Percentiles rank a stretch among this genome's conserved stretches.
Evolutionary conservation across 345 rosid genomes (phyloP).

Genomic region (Eutrema japonicum): DNA sequence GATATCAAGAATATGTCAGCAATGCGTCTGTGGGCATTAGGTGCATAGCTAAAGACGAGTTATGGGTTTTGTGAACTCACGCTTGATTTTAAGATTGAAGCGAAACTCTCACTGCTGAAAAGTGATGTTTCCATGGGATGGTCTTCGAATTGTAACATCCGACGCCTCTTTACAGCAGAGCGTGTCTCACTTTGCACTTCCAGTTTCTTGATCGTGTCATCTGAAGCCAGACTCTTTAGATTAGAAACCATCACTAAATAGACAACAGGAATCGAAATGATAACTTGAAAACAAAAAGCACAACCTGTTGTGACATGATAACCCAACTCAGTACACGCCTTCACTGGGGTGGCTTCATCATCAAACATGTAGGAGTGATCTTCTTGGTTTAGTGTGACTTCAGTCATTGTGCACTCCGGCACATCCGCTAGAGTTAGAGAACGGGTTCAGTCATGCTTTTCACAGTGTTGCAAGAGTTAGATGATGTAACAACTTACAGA

Average conservation of each 20-base stretch:
- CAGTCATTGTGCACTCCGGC: conserved; percentile 47
- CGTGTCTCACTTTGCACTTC: conserved; percentile 56
- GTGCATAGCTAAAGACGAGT: background rate
- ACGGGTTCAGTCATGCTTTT: background rate
- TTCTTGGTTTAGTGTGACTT: conserved; percentile 72
- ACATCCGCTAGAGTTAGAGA: conserved; percentile 31
- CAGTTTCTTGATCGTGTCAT: conserved; percentile 52
- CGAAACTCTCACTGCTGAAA: conserved; percentile 63
- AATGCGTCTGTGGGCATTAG: background rate
- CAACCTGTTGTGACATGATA: conserved; percentile 55
- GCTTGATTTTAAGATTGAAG: conserved; percentile 72
- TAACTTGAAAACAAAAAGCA: conserved; percentile 29
- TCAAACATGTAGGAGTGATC: conserved; percentile 84
- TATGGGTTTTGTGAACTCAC: conserved; percentile 46
- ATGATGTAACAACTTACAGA: conserved; percentile 32
- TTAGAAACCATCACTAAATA: conserved; percentile 28
- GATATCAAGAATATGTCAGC: background rate
- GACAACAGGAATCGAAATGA: background rate
- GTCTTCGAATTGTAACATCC: conserved; percentile 83
- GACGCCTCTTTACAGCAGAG: conserved; percentile 79
- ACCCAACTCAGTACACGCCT: conserved; percentile 78
- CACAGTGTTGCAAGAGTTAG: background rate
- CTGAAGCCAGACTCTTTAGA: conserved; percentile 45
- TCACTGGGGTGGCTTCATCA: conserved; percentile 82
- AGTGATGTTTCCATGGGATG: conserved; percentile 53